A percentile compares a stretch with the other conserved stretches of the same genome.
Conservation (phyloP, 441 rosid species). For the Mallotus japonicus region DNA sequence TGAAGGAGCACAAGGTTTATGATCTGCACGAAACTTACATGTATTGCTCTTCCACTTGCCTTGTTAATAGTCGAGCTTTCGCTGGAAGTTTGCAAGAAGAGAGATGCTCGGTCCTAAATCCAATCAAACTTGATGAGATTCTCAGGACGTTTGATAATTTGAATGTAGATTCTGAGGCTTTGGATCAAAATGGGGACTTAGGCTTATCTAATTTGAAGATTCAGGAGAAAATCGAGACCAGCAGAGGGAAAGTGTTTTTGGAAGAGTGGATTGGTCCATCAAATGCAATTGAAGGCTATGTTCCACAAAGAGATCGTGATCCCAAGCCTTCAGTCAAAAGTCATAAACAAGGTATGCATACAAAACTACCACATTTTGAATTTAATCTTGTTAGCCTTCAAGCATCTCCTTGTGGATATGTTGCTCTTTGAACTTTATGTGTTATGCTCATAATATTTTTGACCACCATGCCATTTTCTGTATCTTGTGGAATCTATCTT, state of each 20-base stretch:
- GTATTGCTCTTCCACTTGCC: slow-evolving; percentile 67
- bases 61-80: slow-evolving; percentile 54
- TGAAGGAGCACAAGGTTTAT: slow-evolving; percentile 77
- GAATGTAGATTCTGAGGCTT: slow-evolving; percentile 27
- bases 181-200: slow-evolving; percentile 40
- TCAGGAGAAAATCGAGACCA: slow-evolving; percentile 46
- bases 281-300: slow-evolving; percentile 84
- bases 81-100: slow-evolving; percentile 48
- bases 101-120: slow-evolving; percentile 47
- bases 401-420: background rate
- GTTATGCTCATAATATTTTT: background rate
- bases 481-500: slow-evolving; percentile 7
- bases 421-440: background rate
- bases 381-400: background rate
- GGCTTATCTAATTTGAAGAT: slow-evolving; percentile 53
- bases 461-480: background rate
- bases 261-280: slow-evolving; percentile 71
- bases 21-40: slow-evolving; percentile 54
- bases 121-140: slow-evolving; percentile 43
- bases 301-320: slow-evolving; percentile 45
- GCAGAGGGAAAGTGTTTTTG: slow-evolving; percentile 35
- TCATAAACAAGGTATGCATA: slow-evolving; percentile 37
- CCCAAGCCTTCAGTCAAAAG: slow-evolving; percentile 24
- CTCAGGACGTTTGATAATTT: slow-evolving; percentile 41
- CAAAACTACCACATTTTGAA: too few species aligned